phyloP scores from a whole-genome alignment of 768 basidiomycete genomes.

The Tylopilus subfusipes region DNA sequence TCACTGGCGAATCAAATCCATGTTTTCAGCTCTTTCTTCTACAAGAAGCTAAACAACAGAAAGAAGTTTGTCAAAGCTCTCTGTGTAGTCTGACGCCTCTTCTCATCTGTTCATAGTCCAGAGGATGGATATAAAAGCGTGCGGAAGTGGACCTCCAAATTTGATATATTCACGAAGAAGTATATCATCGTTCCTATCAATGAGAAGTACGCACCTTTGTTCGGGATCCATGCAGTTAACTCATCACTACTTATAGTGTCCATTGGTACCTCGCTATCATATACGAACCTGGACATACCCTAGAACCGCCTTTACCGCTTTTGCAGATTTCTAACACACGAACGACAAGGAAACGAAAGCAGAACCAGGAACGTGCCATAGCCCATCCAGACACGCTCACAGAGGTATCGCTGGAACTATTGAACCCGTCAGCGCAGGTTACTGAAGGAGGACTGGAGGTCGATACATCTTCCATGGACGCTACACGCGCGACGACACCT shows the following conservation, averaged over 20 bases:
- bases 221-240: neutral
- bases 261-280: constrained; percentile 99
- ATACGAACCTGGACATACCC: constrained; percentile 65
- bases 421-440: neutral
- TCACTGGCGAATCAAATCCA: constrained; percentile 71
- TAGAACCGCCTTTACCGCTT: constrained; percentile 46
- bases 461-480: constrained; percentile 14
- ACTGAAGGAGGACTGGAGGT: constrained; percentile 10
- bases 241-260: constrained; percentile 45
- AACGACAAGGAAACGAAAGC: constrained; percentile 23
- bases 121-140: constrained; percentile 80
- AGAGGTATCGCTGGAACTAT: constrained; percentile 1
- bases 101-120: constrained; percentile 33
- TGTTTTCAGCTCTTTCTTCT: constrained; percentile 97
- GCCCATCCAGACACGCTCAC: constrained; percentile 1
- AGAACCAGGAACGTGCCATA: constrained; percentile 9
- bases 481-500: constrained; percentile 23
- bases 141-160: constrained; percentile 89
- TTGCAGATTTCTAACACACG: constrained; percentile 7
- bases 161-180: constrained; percentile 87
- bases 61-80: constrained; percentile 46
- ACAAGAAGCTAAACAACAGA: constrained; percentile 76
- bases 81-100: neutral
- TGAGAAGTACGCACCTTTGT: constrained; percentile 65
- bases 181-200: constrained; percentile 96